Evolutionary conservation across 306 rosid genomes (phyloP).

Genomic region (Vigna mungo): DNA sequence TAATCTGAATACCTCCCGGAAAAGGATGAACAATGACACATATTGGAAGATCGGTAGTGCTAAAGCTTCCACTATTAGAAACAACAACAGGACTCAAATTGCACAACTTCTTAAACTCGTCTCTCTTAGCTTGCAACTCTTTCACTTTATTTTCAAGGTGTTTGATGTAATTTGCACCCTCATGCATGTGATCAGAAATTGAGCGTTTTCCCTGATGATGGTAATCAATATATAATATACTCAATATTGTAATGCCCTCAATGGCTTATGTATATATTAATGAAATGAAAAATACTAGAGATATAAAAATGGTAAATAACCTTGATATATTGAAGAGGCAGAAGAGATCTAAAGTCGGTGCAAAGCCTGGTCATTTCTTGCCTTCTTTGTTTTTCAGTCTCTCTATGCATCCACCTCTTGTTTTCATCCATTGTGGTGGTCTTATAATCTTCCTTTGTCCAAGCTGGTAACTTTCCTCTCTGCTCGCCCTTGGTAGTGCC

Average conservation of each 20-base stretch:
- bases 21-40: constrained; percentile 48
- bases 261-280: neutral
- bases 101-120: constrained; percentile 41
- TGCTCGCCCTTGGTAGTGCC: constrained; percentile 28
- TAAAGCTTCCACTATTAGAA: constrained; percentile 36
- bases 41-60: neutral
- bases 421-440: constrained; percentile 9
- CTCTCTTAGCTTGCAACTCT: constrained; percentile 48
- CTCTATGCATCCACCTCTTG: constrained; percentile 57
- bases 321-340: constrained; percentile 51
- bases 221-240: neutral
- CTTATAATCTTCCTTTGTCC: constrained; percentile 19
- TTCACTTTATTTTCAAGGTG: constrained; percentile 50
- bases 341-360: constrained; percentile 57
- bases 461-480: constrained; percentile 22
- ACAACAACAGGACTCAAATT: constrained; percentile 39
- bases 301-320: constrained; percentile 19
- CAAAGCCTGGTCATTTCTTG: constrained; percentile 65
- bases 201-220: constrained; percentile 69
- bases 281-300: neutral
- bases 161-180: constrained; percentile 64
- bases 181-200: constrained; percentile 58
- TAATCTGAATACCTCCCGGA: constrained; percentile 53
- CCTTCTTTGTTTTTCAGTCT: constrained; percentile 66
- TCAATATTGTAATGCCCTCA: neutral